A percentile compares a stretch with the other conserved stretches of the same genome.
phyloP scores from a whole-genome alignment of 2,329 filamentous ascomycete genomes.

The Helicocarpus griseus region DNA sequence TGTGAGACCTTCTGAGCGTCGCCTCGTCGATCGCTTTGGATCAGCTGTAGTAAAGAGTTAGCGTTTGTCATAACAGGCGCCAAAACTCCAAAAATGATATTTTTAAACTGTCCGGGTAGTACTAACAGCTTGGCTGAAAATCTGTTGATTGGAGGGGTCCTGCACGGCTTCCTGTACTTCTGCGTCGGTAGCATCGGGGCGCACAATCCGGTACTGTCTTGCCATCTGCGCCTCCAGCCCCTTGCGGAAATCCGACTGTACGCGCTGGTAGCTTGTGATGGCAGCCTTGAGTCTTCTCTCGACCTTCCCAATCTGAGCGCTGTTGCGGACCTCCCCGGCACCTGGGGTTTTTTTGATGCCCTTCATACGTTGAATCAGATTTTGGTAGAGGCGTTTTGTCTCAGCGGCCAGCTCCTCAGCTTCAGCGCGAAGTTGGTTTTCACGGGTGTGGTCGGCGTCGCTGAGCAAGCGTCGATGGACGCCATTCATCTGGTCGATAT shows the following conservation, averaged over 20 bases:
- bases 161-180: conserved; percentile 73
- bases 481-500: conserved; percentile 61
- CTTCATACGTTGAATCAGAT: conserved; percentile 68
- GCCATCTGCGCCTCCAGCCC: conserved; percentile 74
- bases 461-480: conserved; percentile 63
- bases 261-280: conserved; percentile 70
- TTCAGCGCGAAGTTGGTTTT: conserved; percentile 56
- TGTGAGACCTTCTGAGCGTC: conserved; percentile 70
- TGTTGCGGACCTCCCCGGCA: conserved; percentile 61
- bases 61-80: background rate
- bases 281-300: conserved; percentile 71
- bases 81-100: no score
- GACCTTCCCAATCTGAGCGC: conserved; percentile 69
- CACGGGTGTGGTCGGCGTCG: conserved; percentile 61
- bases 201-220: conserved; percentile 82
- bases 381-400: conserved; percentile 74
- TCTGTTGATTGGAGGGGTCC: conserved; percentile 58
- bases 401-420: conserved; percentile 66
- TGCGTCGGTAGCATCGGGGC: conserved; percentile 65
- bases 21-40: conserved; percentile 69
- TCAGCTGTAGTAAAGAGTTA: conserved; percentile 40
- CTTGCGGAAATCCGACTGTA: conserved; percentile 72
- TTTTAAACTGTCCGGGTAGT: no score
- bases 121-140: conserved; percentile 69
- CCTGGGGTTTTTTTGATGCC: conserved; percentile 74